Evolutionary conservation across 2,329 filamentous ascomycete species (phyloP), one percentile per base, ranked within the genome.

Genomic region (Colletotrichum somersetense): DNA sequence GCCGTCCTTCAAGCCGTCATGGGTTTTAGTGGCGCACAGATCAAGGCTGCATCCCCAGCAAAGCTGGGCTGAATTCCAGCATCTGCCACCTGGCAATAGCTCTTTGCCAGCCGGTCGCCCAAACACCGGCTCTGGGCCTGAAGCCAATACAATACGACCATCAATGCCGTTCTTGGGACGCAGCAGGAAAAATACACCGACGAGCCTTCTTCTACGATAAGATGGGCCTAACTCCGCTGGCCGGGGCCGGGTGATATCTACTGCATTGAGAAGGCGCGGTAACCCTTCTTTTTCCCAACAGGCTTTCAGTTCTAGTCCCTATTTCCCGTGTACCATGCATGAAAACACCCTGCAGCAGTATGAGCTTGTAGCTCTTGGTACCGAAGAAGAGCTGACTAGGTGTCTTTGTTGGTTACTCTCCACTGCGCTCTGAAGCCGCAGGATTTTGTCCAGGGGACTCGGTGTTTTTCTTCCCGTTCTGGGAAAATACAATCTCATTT

Each of bases 381-480:
- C 53, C 62, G 26, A 70, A 44, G 38, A 26, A 44, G 42, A 52
- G 44, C 62, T 44, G 59, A 66, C 55, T 66, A 23, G 30, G 30
- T 30, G 30, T 23, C 62, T 59, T 66, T 59, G 62, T 38, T 58
- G 61, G 35, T n/a, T 30, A n/a, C 53, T 58, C 57, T 62, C 67
- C 67, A 66, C 67, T 53, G 33, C 33, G 46, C 23, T 42, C 33
- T 42, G 18, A 53, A 62, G 65, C 23, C n/a, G 46, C 46, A 67
- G 26, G 55, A 33, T 53, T 66, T 66, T 61, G 42, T 67, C 38
- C 33, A 52, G 56, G 55, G 44, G 56, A 62, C 56, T 50, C 30
- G n/a, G 14, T 42, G 7, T 26, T 5, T 58, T 58, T 58, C 56
- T 58, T 38, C 23, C 38, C 16, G 16, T 40, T 23, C 8, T 58